Percentiles rank a stretch among this genome's conserved stretches.
phyloP scores from a whole-genome alignment of 108 stramenopile genomes.

The Fistulifera solaris region DNA sequence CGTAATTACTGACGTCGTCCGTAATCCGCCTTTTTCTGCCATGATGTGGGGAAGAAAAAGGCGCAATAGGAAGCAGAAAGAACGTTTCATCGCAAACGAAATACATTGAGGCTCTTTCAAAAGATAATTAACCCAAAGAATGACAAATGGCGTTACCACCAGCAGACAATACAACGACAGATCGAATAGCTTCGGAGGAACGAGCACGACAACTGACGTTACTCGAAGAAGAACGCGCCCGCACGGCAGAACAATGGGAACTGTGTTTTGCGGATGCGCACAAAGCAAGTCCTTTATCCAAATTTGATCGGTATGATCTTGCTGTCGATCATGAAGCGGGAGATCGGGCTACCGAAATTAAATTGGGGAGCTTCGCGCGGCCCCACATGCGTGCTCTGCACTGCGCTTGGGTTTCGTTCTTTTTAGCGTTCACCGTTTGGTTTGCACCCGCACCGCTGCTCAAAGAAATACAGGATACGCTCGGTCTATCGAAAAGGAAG shows the following conservation, averaged over 20 bases:
- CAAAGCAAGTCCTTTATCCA: slow-evolving; percentile 49
- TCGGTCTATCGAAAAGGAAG: slow-evolving; percentile 52
- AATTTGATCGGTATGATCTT: slow-evolving; percentile 37
- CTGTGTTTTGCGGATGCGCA: slow-evolving; percentile 15
- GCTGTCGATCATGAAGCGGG: slow-evolving; percentile 47
- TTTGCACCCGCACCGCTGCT: slow-evolving; percentile 80
- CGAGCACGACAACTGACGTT: too few relatives aligned
- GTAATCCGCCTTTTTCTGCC: too few relatives aligned
- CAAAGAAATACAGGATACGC: slow-evolving; percentile 43
- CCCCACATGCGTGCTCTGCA: slow-evolving; percentile 86
- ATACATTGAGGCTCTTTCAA: too few relatives aligned
- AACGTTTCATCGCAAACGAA: too few relatives aligned
- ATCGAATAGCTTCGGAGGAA: too few relatives aligned
- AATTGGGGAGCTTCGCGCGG: slow-evolving; percentile 37
- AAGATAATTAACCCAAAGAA: too few relatives aligned
- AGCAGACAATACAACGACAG: too few relatives aligned
- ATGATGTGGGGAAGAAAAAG: too few relatives aligned
- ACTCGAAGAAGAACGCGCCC: too few relatives aligned
- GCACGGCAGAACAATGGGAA: slow-evolving; percentile 11
- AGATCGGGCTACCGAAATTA: slow-evolving; percentile 65
- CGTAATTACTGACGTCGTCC: too few relatives aligned
- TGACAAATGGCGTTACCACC: too few relatives aligned
- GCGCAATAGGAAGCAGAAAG: too few relatives aligned
- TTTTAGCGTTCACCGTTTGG: slow-evolving; percentile 80
- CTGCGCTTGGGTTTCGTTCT: slow-evolving; percentile 68